phyloP scores from a whole-genome alignment of 345 rosid genomes.

The Durio zibethinus region DNA sequence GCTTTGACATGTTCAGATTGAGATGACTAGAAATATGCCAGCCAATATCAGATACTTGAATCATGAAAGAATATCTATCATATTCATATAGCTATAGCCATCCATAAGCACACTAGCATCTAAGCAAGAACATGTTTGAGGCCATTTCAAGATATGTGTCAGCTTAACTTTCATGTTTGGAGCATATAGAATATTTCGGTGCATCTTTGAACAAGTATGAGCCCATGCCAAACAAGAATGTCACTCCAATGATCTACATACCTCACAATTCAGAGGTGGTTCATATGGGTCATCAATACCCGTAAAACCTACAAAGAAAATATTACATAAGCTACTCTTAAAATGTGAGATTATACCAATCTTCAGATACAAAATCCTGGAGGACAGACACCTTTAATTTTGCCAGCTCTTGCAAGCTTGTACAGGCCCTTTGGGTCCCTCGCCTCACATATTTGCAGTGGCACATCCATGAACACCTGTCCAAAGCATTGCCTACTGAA shows the following conservation, averaged over 20 bases:
- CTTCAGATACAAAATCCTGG: constrained; percentile 9
- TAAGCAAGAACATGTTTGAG: not conserved
- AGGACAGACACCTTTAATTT: constrained; percentile 54
- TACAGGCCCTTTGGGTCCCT: constrained; percentile 88
- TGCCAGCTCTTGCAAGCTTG: constrained; percentile 89
- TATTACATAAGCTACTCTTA: not conserved
- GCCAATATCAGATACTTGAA: not conserved
- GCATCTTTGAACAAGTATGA: not conserved
- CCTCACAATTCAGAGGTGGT: constrained; percentile 64
- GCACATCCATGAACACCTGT: constrained; percentile 73
- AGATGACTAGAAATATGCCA: not conserved
- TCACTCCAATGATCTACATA: constrained; percentile 14
- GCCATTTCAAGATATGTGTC: not conserved
- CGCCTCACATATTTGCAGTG: constrained; percentile 68
- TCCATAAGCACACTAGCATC: not conserved
- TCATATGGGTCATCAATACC: constrained; percentile 83
- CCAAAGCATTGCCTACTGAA: constrained; percentile 5
- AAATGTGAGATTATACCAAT: constrained; percentile 7
- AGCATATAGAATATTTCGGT: not conserved
- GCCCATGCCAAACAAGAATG: not conserved
- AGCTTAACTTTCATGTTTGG: not conserved
- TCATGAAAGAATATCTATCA: not conserved
- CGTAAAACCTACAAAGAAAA: constrained; percentile 52
- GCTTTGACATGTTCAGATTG: not conserved
- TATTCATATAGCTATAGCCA: not conserved